Evolutionary conservation across 371 early-diverging fungal species (phyloP).

Genomic region (Mycotypha africana): DNA sequence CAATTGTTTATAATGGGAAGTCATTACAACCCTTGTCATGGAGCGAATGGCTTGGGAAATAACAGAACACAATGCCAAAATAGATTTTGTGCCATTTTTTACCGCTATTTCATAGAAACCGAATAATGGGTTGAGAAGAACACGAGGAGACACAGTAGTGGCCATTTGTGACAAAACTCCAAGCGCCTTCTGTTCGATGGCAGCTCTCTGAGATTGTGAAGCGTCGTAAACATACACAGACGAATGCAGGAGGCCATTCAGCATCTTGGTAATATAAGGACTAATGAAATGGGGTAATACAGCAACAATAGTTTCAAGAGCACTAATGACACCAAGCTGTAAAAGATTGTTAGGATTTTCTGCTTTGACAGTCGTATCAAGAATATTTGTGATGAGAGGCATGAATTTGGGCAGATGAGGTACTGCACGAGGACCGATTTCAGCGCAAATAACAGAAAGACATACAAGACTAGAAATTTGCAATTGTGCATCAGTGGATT

Average conservation of each 20-base stretch:
- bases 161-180: conserved; percentile 52
- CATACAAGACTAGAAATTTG: conserved; percentile 70
- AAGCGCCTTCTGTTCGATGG: conserved; percentile 48
- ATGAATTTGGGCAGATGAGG: conserved; percentile 82
- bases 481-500: conserved; percentile 51
- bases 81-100: conserved; percentile 49
- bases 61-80: conserved; percentile 55
- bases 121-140: conserved; percentile 65
- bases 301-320: conserved; percentile 66
- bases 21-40: conserved; percentile 63
- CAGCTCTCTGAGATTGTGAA: conserved; percentile 32
- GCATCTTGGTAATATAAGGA: conserved; percentile 66
- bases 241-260: conserved; percentile 51
- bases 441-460: conserved; percentile 64
- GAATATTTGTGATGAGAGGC: conserved; percentile 55
- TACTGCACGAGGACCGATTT: conserved; percentile 79
- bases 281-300: conserved; percentile 81
- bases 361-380: conserved; percentile 25
- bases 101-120: conserved; percentile 53
- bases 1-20: conserved; percentile 68
- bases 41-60: conserved; percentile 57
- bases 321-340: conserved; percentile 61
- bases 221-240: conserved; percentile 42
- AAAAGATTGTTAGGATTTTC: conserved; percentile 33
- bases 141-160: conserved; percentile 59